Evolutionary conservation across 768 basidiomycete genomes (phyloP), one percentile per base, ranked within the genome.

Genomic region (Hericium coralloides): DNA sequence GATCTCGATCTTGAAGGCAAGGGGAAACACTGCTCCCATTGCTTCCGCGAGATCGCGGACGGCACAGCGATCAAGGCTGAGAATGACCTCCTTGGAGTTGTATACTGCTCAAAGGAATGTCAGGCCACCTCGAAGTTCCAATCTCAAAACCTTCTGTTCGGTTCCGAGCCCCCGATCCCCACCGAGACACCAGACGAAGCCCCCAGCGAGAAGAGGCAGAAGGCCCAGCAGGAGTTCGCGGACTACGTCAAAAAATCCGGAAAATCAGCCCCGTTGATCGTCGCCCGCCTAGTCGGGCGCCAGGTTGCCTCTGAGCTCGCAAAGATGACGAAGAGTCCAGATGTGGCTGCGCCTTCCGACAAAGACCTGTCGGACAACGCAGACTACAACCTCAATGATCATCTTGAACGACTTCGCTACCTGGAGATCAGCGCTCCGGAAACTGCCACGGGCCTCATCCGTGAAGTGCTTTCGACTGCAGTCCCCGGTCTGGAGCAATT

Each of bases 61-160:
- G 75, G 68, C 55, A 67, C 72, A 53, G 73, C 76, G 14, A 67
- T 87, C 53, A 69, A 68, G 52, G 70, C 77, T 2, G 72, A 78
- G 3, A 67, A 70, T 15, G 83, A 86, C 62, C 76, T 76, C 26
- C 75, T 89, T 53, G 62, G 70, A 38, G 79, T 83, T 18, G 77
- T 77, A 0, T 92, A 87, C 71, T 93, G 90, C 71, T 92, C 91
- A 8, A 75, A 78, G 60, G 77, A 77, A 9, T 92, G 89, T 63
- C 78, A 83, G 63, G 57, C 73, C 43, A 70, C 76, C 38, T 74
- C 83, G 43, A 81, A 78, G 65, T 64, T 72, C 2, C 81, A 85
- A 65, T 87, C 80, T 12, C 82, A 89, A 61, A 77, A 75, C 45
- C 75, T 92, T 50, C 80, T 92, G 49, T 91, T 92, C 70, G 81